Evolutionary conservation across 805 yeast genomes (phyloP), one percentile per base, ranked within the genome.

Genomic region (Saccharomycopsis microspora): DNA sequence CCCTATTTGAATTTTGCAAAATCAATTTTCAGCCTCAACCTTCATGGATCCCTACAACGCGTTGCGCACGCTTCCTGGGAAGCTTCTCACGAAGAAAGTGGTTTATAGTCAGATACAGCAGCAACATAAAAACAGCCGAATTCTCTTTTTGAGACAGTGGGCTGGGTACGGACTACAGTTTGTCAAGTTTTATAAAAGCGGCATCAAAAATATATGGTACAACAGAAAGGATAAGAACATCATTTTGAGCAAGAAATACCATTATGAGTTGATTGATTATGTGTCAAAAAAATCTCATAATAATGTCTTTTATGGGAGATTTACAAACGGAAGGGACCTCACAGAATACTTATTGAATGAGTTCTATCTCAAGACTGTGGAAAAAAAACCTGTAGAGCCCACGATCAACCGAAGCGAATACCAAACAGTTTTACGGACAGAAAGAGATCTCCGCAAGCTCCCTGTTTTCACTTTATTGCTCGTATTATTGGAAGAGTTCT

Each of bases 131-230:
- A 19, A 19, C 19, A 19, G 19, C 19, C 19, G 19, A 19, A 19
- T 19, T 19, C 19, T 19, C 19, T 19, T 19, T 19, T 19, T 19
- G 19, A 19, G 19, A 19, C 19, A 19, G 19, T 19, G 19, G 19
- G 19, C 19, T 2, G 19, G 19, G 19, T 19, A 19, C 19, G 19
- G 19, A 19, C 19, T 19, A 19, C 19, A 19, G 19, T 19, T 34
- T 34, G 36, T n/a, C 39, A 59, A 59, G 4, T 79, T 80, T 58
- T 82, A 82, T 63, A 72, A 73, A 51, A 59, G 64, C 2, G 89
- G 90, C 1, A 66, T 82, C 2, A 60, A 64, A 27, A 74, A 73
- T 53, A 73, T 80, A 0, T 78, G 81, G 76, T 52, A 60, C 1
- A 76, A 77, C 50, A 56, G 65, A 32, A 59, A 57, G 29, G 48